Evolutionary conservation across 2,329 filamentous ascomycete species (phyloP).

Genomic region (Aspergillus unguis): DNA sequence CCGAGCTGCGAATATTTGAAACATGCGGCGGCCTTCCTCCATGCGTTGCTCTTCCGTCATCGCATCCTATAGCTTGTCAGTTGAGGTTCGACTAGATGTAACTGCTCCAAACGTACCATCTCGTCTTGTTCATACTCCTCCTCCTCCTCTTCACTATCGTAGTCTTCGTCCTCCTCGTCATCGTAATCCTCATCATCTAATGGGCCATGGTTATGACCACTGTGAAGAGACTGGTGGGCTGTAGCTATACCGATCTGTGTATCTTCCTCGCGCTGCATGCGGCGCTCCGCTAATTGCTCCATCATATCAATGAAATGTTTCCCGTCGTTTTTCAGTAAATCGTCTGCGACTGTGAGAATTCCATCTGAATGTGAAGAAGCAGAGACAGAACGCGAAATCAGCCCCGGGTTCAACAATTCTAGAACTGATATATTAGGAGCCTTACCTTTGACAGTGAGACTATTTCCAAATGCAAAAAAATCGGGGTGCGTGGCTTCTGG

Average conservation of each 20-base stretch:
- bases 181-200: slow-evolving; percentile 72
- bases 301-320: slow-evolving; percentile 99
- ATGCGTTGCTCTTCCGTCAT: slow-evolving; percentile 99
- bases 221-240: slow-evolving; percentile 59
- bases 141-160: slow-evolving; percentile 59
- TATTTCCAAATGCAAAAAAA: slow-evolving; percentile 97
- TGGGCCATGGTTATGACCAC: slow-evolving; percentile 71
- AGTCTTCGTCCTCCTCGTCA: slow-evolving; percentile 69
- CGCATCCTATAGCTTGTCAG: slow-evolving; percentile 64
- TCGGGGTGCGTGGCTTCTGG: slow-evolving; percentile 65
- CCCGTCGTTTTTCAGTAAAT: slow-evolving; percentile 96
- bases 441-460: slow-evolving; percentile 84
- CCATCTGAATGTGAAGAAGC: slow-evolving; percentile 59
- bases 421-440: slow-evolving; percentile 10
- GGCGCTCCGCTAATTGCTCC: slow-evolving; percentile 95
- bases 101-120: slow-evolving; percentile 47
- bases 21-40: slow-evolving; percentile 98
- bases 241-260: slow-evolving; percentile 65
- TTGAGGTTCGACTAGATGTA: slow-evolving; percentile 19
- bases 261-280: slow-evolving; percentile 95
- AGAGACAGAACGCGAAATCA: slow-evolving; percentile 42
- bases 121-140: slow-evolving; percentile 66
- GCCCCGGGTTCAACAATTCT: slow-evolving; percentile 18
- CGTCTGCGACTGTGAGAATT: slow-evolving; percentile 97
- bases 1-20: slow-evolving; percentile 96